A percentile compares a stretch with the other conserved stretches of the same genome.
These are phyloP conservation scores for Trichoderma lentiforme DNA, from an alignment of 2,329 filamentous ascomycete genomes.

Conservation along the genomic window DNA sequence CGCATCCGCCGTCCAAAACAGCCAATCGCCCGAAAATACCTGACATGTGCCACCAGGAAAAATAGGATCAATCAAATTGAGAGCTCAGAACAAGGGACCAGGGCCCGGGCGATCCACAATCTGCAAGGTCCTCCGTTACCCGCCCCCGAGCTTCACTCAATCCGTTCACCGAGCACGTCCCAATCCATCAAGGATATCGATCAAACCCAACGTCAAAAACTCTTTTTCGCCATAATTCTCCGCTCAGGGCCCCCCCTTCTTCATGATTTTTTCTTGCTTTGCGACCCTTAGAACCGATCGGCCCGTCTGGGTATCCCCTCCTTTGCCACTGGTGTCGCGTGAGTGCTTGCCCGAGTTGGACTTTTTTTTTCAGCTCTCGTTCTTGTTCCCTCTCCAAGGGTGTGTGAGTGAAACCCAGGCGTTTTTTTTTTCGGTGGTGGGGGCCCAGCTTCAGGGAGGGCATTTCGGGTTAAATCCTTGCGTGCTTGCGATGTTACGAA, in stretches of 20 bases:
- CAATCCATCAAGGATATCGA: not conserved
- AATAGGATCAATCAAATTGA: not conserved
- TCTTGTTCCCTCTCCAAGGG: not conserved
- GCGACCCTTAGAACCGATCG: not conserved
- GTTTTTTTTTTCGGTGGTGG: not conserved
- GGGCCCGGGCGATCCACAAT: not conserved
- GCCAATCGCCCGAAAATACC: not conserved
- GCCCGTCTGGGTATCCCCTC: not conserved
- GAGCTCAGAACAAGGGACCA: not conserved
- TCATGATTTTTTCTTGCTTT: not conserved
- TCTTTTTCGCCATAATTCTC: not conserved
- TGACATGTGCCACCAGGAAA: not conserved
- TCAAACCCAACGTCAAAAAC: not conserved
- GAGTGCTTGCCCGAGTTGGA: not conserved
- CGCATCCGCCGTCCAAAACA: not conserved
- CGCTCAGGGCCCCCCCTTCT: not conserved
- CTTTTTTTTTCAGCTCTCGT: not conserved
- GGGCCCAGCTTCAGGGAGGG: not conserved
- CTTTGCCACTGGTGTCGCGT: constrained; percentile 12
- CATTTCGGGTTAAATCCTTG: not conserved
- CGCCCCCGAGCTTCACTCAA: not conserved
- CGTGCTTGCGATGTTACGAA: not conserved
- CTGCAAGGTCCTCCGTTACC: constrained; percentile 8
- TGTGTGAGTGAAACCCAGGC: not conserved
- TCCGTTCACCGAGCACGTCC: constrained; percentile 7